Percentiles rank a stretch among this genome's conserved stretches.
phyloP scores from a whole-genome alignment of 345 rosid genomes.

The Noccaea caerulescens region DNA sequence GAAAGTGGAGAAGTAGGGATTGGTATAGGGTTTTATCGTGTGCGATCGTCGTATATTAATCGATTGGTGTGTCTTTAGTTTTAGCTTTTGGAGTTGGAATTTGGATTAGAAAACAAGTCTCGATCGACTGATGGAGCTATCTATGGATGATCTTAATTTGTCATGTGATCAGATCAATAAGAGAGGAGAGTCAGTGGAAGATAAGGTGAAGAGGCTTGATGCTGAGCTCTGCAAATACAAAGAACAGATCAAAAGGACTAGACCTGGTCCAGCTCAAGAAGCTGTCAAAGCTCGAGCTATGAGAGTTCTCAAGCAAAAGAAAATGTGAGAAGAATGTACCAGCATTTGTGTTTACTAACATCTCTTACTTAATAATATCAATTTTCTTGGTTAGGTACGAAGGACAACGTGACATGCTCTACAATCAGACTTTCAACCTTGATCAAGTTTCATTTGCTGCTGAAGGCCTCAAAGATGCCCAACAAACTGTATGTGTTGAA shows the following conservation, averaged over 20 bases:
- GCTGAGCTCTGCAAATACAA: slow-evolving; percentile 73
- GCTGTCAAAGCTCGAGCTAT: slow-evolving; percentile 89
- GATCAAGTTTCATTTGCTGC: slow-evolving; percentile 99
- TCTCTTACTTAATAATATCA: background rate
- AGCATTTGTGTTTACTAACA: background rate
- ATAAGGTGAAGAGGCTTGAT: slow-evolving; percentile 83
- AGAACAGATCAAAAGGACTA: slow-evolving; percentile 83
- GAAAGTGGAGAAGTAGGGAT: slow-evolving; percentile 6
- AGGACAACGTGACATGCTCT: slow-evolving; percentile 97
- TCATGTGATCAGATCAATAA: slow-evolving; percentile 62
- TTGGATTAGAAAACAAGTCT: no score
- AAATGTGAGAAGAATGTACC: slow-evolving; percentile 54
- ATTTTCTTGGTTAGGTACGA: slow-evolving; percentile 68
- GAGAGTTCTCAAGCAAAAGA: slow-evolving; percentile 92
- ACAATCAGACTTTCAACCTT: slow-evolving; percentile 95
- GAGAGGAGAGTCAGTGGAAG: slow-evolving; percentile 91
- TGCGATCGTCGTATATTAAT: background rate
- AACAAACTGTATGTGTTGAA: slow-evolving; percentile 74
- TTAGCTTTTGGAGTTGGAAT: background rate
- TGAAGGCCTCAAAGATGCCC: slow-evolving; percentile 98
- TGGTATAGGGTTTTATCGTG: slow-evolving; percentile 5
- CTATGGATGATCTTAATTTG: background rate
- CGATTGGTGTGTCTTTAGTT: background rate
- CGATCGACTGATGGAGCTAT: no score
- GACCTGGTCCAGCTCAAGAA: slow-evolving; percentile 95